Evolutionary conservation across 108 stramenopile species (phyloP), one percentile per base, ranked within the genome.

Genomic region (Cyclotella baltica): DNA sequence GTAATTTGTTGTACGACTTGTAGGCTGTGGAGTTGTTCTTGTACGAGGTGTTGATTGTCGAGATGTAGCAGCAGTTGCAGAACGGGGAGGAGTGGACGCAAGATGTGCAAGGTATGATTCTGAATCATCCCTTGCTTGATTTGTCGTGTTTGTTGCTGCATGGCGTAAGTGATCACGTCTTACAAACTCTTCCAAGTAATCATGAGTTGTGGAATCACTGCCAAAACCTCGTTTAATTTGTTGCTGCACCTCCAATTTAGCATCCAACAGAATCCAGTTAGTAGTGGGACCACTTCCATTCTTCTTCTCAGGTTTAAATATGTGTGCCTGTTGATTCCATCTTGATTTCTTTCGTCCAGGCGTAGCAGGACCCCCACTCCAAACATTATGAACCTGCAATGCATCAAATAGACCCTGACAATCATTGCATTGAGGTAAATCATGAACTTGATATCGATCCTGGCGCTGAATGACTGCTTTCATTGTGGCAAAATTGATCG

Each of bases 381-480:
- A 83, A 13, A 78, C 81, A 31, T 70, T 73, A 63, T 75, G 61
- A 53, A 22, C 4, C 43, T 78, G 47, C 56, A 79, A 29, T 30
- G 72, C 73, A 58, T 58, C 61, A 56, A 43, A 81, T 10, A 87
- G 63, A 59, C 57, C 73, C 25, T 83, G 81, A 20, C 81, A 76
- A 40, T 71, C 66, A 46, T 67, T 55, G 59, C 83, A 83, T 28
- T 70, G 70, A 2, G 80, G 80, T 59, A 87, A 77, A 73, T 78
- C 75, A 28, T 73, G 70, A 0, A 77, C 72, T 1, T 70, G 72
- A 40, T 72, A 87, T 6, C 87, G 72, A 52, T 83, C 77, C 25
- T 83, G 61, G 23, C 84, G 66, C 62, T 87, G 87, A 9, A 87
- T 31, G 0, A 85, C 81, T 20, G 77, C 61, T 61, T 87, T 87